Conservation (phyloP, 495 filamentous ascomycete genomes). For the Platismatia glauca region DNA sequence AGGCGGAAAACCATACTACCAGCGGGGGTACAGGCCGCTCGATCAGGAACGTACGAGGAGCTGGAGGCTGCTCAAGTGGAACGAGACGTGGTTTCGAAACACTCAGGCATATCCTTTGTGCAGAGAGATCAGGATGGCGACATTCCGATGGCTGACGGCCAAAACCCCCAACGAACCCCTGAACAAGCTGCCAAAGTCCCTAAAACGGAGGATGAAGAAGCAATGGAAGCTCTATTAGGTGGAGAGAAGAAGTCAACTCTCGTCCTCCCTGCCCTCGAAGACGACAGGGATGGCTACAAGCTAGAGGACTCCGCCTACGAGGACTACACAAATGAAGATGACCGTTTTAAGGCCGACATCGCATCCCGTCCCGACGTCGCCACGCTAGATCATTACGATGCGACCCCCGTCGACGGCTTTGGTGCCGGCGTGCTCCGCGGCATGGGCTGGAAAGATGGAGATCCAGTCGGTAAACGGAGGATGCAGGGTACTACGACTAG, state of each 20-base stretch:
- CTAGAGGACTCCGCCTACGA: slow-evolving; percentile 26
- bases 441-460: slow-evolving; percentile 91
- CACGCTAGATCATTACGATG: slow-evolving; percentile 73
- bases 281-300: slow-evolving; percentile 27
- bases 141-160: slow-evolving; percentile 28
- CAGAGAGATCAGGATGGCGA: slow-evolving; percentile 27
- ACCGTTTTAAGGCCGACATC: slow-evolving; percentile 59
- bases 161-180: slow-evolving; percentile 17
- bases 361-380: slow-evolving; percentile 64
- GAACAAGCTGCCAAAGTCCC: neutral
- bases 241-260: slow-evolving; percentile 47
- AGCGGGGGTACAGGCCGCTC: slow-evolving; percentile 41
- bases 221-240: slow-evolving; percentile 69
- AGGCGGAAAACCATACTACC: slow-evolving; percentile 45
- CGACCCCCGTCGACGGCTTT: slow-evolving; percentile 88
- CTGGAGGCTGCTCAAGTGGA: slow-evolving; percentile 32
- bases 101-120: slow-evolving; percentile 42
- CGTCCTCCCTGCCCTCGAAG: slow-evolving; percentile 43
- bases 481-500: slow-evolving; percentile 33
- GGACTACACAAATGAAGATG: slow-evolving; percentile 46
- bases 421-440: slow-evolving; percentile 78
- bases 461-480: slow-evolving; percentile 52
- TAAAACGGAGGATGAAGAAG: slow-evolving; percentile 53
- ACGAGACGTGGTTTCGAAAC: slow-evolving; percentile 33
- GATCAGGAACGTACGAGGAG: slow-evolving; percentile 33